A percentile compares a stretch with the other conserved stretches of the same genome.
phyloP scores from a whole-genome alignment of 2,329 filamentous ascomycete species.

The Sporothrix variecibatus region DNA sequence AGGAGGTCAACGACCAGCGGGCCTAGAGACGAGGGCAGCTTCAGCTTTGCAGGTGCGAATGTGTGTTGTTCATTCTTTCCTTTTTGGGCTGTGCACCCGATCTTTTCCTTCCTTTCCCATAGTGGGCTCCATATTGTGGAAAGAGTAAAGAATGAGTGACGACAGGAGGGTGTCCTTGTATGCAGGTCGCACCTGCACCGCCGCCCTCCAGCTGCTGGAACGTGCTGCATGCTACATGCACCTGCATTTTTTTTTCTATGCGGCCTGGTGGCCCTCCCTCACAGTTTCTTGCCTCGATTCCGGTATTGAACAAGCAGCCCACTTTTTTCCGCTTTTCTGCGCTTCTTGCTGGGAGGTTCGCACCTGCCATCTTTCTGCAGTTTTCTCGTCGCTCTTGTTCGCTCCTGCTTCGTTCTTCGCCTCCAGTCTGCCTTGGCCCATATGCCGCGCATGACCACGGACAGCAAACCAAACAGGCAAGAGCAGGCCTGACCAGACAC shows the following conservation, averaged over 20 bases:
- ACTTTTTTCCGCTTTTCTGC: not conserved
- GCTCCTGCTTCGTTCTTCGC: not conserved
- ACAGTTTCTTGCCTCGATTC: constrained; percentile 11
- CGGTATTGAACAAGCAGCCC: constrained; percentile 8
- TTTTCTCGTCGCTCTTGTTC: not conserved
- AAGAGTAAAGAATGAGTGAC: not conserved
- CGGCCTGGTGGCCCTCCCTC: constrained; percentile 2
- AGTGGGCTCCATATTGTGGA: too few relatives aligned
- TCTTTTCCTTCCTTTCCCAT: not conserved
- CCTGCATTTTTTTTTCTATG: not conserved
- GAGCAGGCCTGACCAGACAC: not conserved
- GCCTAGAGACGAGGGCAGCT: not conserved
- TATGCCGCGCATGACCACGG: constrained; percentile 22
- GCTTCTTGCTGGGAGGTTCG: not conserved
- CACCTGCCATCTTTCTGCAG: constrained; percentile 19
- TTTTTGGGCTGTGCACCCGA: constrained; percentile 14
- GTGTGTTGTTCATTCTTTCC: constrained; percentile 17
- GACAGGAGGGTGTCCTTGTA: constrained; percentile 20
- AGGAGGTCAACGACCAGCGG: not conserved
- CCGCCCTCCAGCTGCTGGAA: constrained; percentile 27
- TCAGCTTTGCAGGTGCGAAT: constrained; percentile 8
- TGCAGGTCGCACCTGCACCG: constrained; percentile 30
- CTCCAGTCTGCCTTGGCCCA: constrained; percentile 26
- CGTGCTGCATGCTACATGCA: constrained; percentile 19
- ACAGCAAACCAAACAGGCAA: not conserved